Base-by-base conservation (phyloP, 2,329 filamentous ascomycete genomes). In the Lasiodiplodia theobromae region DNA sequence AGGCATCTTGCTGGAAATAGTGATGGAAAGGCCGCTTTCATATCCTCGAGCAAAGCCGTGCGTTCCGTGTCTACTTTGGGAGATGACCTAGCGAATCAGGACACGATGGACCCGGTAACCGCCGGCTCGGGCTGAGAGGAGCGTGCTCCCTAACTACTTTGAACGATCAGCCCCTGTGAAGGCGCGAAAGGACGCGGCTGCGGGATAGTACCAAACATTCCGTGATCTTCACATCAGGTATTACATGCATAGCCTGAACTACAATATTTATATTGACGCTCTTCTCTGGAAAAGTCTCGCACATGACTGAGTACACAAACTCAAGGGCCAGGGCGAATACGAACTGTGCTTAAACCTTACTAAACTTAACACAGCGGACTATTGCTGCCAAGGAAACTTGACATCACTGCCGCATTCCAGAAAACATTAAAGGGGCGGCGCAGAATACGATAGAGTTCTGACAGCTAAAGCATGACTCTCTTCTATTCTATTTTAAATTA, bases 311-410 rank as follows among this genome's bases (percentile, higher is more conserved):
- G n/a, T 34, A 25, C 10, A 21, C 37, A 58, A 34, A 40, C 38
- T 40, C 21, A 18, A 11, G 34, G 34, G 38, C 38, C 12, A 58
- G 18, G 12, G 37, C 28, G 12, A 47, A 60, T 60, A 60, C 57
- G 57, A 60, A 23, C 11, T 5, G 23, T 28, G 16, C 57, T 31
- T 23, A 5, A 47, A 60, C 57, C 21, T 60, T 60, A 38, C 38
- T 60, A 60, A 60, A 47, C 44, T 60, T 21, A 40, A 25, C 10
- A 21, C n/a, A 31, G 2, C 12, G n/a, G n/a, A 21, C n/a, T 57
- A 23, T 57, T n/a, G 44, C 21, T 57, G 54, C 54, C 54, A 57
- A 57, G 57, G 23, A 60, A 23, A 60, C n/a, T 10, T 40, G 57
- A 60, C 57, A 40, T 34, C 57, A 60, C 23, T 14, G 40, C 14